These are phyloP conservation scores for Plantago elongata DNA, from an alignment of 257 asterid genomes.

Conservation along the genomic window DNA sequence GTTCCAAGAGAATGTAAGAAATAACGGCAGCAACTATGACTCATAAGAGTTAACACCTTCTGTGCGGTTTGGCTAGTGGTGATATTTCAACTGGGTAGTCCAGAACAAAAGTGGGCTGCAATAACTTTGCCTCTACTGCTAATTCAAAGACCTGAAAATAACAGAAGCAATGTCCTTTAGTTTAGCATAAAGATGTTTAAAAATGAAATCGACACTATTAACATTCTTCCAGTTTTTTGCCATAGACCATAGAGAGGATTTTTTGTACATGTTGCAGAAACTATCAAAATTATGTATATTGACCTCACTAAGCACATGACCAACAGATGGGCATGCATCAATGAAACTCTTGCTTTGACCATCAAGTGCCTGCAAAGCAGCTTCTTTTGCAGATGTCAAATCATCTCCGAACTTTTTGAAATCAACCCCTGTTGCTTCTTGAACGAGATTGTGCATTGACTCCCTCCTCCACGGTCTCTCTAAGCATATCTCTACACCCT, in stretches of 20 bases:
- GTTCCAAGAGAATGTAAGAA: too few relatives aligned
- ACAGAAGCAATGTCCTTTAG: slow-evolving; percentile 12
- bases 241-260: slow-evolving; percentile 2
- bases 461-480: slow-evolving; percentile 98
- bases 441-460: slow-evolving; percentile 93
- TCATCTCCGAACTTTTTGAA: slow-evolving; percentile 57
- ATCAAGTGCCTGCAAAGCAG: slow-evolving; percentile 38
- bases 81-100: slow-evolving; percentile 96
- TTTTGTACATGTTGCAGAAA: not conserved
- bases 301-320: slow-evolving; percentile 88
- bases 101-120: slow-evolving; percentile 95
- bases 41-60: slow-evolving; percentile 47
- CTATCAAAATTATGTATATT: slow-evolving; percentile 10
- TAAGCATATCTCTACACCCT: slow-evolving; percentile 83
- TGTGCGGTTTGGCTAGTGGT: slow-evolving; percentile 94
- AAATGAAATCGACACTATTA: not conserved
- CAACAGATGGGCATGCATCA: slow-evolving; percentile 74
- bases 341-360: slow-evolving; percentile 39
- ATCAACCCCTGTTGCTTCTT: slow-evolving; percentile 82
- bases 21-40: slow-evolving; percentile 8
- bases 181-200: slow-evolving; percentile 3
- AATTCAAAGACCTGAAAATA: slow-evolving; percentile 72
- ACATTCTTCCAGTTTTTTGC: slow-evolving; percentile 6
- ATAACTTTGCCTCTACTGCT: slow-evolving; percentile 69
- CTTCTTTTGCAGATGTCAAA: slow-evolving; percentile 58